These are phyloP conservation scores for Candida sithepensis DNA, from an alignment of 805 yeast species.

Conservation along the genomic window DNA sequence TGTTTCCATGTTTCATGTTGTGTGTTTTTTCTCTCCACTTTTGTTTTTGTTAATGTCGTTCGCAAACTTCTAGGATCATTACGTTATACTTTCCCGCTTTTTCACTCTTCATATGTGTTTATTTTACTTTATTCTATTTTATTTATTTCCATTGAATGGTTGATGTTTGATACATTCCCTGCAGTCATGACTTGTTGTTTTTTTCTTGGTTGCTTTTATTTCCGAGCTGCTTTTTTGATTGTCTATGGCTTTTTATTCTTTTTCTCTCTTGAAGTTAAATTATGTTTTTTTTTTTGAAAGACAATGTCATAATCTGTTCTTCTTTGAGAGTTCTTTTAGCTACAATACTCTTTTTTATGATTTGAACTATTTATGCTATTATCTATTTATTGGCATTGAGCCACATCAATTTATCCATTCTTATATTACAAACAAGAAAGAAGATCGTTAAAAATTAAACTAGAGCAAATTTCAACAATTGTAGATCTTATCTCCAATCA, in stretches of 20 bases:
- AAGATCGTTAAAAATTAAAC: no score
- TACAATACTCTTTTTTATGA: background rate
- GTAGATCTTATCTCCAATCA: constrained; percentile 36
- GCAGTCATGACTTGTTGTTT: background rate
- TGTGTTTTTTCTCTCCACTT: background rate
- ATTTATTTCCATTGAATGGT: background rate
- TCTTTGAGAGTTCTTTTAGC: background rate
- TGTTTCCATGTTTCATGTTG: no score
- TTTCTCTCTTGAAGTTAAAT: no score
- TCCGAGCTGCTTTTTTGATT: background rate
- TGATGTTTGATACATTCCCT: background rate
- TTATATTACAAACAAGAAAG: background rate
- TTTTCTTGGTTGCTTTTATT: background rate
- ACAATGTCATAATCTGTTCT: background rate
- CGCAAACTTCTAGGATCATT: background rate
- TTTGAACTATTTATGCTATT: constrained; percentile 2
- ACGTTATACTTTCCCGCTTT: background rate
- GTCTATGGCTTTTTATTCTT: no score
- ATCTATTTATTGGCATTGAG: constrained; percentile 6
- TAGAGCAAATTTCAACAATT: no score
- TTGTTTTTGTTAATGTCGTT: background rate
- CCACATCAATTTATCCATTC: background rate
- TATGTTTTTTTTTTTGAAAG: no score
- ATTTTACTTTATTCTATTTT: background rate
- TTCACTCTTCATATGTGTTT: background rate